These are phyloP conservation scores for Geotrichum aggregatum DNA, from an alignment of 1,139 yeast genomes.

Conservation along the genomic window DNA sequence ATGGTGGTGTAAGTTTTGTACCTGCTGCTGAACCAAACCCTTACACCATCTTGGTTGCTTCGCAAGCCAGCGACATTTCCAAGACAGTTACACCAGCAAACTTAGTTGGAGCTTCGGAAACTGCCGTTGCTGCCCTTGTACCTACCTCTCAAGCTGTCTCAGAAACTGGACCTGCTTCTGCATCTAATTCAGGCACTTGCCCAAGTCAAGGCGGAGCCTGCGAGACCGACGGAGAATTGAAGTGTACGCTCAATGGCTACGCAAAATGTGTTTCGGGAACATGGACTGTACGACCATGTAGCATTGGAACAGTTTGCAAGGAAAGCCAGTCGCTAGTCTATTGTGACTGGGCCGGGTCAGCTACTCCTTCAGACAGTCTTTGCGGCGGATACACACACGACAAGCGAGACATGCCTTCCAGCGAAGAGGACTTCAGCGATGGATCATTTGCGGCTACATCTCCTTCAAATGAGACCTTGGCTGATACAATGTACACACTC, in stretches of 20 bases:
- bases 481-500: conserved; percentile 12
- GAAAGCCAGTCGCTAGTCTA: conserved; percentile 18
- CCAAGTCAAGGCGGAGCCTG: conserved; percentile 22
- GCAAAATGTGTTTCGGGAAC: conserved; percentile 49
- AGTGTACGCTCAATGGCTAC: conserved; percentile 47
- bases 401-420: background rate
- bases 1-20: too few species aligned
- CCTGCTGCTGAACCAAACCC: too few species aligned
- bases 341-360: conserved; percentile 22
- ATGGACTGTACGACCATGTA: conserved; percentile 51
- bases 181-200: background rate
- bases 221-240: conserved; percentile 46
- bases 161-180: background rate
- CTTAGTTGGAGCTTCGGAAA: too few species aligned
- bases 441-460: conserved; percentile 9
- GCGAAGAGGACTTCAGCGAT: conserved; percentile 2
- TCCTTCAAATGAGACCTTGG: conserved; percentile 11
- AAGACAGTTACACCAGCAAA: too few species aligned
- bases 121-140: too few species aligned
- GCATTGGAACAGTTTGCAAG: conserved; percentile 52
- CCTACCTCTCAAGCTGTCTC: too few species aligned
- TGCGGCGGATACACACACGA: conserved; percentile 11
- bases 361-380: conserved; percentile 1
- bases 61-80: too few species aligned
- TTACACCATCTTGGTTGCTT: too few species aligned